Evolutionary conservation across 148 eudicot species (phyloP), one percentile per base, ranked within the genome.

Genomic region (Vaccinium vitisidaea): DNA sequence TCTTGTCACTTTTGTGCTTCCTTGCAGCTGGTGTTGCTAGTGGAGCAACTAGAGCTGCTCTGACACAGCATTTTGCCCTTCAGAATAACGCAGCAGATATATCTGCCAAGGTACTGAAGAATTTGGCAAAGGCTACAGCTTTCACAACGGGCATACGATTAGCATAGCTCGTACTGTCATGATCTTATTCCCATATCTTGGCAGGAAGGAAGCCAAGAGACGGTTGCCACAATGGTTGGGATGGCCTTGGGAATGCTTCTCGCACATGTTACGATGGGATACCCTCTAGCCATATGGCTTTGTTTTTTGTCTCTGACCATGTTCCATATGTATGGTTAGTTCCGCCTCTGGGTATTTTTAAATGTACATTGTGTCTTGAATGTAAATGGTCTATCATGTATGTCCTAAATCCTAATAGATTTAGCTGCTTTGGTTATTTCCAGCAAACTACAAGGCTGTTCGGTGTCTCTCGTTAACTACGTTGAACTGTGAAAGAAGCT

Each of bases 151-250:
- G 5, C 5, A n/a, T 30, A 48, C 23, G 21, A 12, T 23, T 12
- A 27, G 36, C n/a, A 55, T 75, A 84, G 23, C 43, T 80, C 43
- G 5, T 79, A 16, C 67, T 58, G 16, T 19, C 19, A 18, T 59
- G 77, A 67, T 84, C 70, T 50, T 59, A 80, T 79, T 27, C 58
- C 48, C 80, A 61, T 89, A 36, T 81, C 43, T 81, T 84, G 80
- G 75, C 70, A 97, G 99, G 99, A 97, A 92, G 99, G 99, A 86
- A 97, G 99, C 87, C 99, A 97, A 90, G 99, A 97, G 90, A 95
- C 98, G 1, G 88, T 95, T 82, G 99, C 99, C 79, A 97, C 99
- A 69, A 97, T 97, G 98, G 85, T 91, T 82, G 99, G 99, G 79
- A 97, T 97, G 99, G 99, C 98, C 49, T 54, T 94, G 46, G 99